A percentile compares a stretch with the other conserved stretches of the same genome.
Evolutionary conservation across 345 rosid genomes (phyloP).

Genomic region (Aethionema arabicum): DNA sequence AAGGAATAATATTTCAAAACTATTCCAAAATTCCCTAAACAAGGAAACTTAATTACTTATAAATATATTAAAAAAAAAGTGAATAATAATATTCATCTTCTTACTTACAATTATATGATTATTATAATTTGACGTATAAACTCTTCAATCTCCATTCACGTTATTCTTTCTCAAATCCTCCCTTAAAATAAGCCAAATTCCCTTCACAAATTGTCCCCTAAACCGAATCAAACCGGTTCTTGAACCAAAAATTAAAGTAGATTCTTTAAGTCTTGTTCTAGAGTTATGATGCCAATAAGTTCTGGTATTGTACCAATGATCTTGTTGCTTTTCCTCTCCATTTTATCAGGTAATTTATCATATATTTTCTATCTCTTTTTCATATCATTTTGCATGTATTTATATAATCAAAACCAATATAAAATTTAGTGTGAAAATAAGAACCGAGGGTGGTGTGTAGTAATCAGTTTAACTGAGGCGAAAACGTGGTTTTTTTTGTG

Average conservation of each 20-base stretch:
- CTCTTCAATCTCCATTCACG: constrained; percentile 31
- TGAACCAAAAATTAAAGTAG: neutral
- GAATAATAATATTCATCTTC: too few relatives aligned
- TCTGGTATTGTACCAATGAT: constrained; percentile 31
- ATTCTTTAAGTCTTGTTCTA: neutral
- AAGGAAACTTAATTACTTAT: constrained; percentile 17
- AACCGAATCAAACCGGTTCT: neutral
- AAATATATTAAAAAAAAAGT: neutral
- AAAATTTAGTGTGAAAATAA: too few relatives aligned
- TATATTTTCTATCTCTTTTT: neutral
- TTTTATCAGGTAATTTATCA: constrained; percentile 47
- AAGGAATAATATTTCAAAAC: constrained; percentile 26
- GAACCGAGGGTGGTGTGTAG: too few relatives aligned
- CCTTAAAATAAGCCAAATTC: constrained; percentile 10
- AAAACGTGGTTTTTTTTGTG: too few relatives aligned
- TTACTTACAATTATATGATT: neutral
- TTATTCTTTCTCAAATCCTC: constrained; percentile 14
- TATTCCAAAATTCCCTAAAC: constrained; percentile 27
- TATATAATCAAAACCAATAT: too few relatives aligned
- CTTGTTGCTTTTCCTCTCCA: constrained; percentile 30
- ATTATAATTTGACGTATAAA: neutral
- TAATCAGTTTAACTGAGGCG: too few relatives aligned
- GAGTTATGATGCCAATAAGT: constrained; percentile 38
- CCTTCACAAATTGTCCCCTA: constrained; percentile 1
- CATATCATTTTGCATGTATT: too few relatives aligned